phyloP scores from a whole-genome alignment of 2,329 filamentous ascomycete genomes.

The Ploettnerulaceae sp. region DNA sequence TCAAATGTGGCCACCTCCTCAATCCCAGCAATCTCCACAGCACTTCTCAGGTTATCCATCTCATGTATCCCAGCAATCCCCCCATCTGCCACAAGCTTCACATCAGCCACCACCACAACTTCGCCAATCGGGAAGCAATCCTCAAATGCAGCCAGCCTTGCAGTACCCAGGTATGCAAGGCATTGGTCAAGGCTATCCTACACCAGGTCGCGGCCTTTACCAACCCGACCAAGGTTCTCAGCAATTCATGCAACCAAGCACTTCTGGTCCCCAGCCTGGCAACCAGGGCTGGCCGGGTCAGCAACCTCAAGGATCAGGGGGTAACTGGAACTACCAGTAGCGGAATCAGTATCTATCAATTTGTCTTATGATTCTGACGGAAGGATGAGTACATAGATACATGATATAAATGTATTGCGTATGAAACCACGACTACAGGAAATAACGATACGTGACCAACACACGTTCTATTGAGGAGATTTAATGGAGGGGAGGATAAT shows the following conservation, averaged over 20 bases:
- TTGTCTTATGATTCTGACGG: constrained; percentile 13
- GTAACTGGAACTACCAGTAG: constrained; percentile 29
- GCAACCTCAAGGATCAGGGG: constrained; percentile 26
- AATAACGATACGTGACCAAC: constrained; percentile 5
- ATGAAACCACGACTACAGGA: constrained; percentile 14
- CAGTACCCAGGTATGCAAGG: constrained; percentile 60
- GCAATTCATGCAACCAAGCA: constrained; percentile 62
- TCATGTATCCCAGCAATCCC: constrained; percentile 38
- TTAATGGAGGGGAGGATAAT: constrained; percentile 18
- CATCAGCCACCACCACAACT: constrained; percentile 55
- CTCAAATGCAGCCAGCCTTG: constrained; percentile 54
- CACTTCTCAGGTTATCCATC: constrained; percentile 51
- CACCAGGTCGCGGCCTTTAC: constrained; percentile 54
- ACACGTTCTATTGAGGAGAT: not conserved
- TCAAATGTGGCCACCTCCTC: constrained; percentile 59
- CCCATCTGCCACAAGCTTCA: constrained; percentile 42
- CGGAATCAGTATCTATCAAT: constrained; percentile 2
- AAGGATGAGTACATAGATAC: constrained; percentile 21
- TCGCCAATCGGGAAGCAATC: constrained; percentile 49
- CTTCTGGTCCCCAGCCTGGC: constrained; percentile 35
- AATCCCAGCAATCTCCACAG: constrained; percentile 59
- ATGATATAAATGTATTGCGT: constrained; percentile 16
- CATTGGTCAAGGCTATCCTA: constrained; percentile 53
- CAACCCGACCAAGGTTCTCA: constrained; percentile 58
- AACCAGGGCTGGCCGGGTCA: constrained; percentile 33